phyloP scores from a whole-genome alignment of 495 filamentous ascomycete species.

The Neurospora intermedia region DNA sequence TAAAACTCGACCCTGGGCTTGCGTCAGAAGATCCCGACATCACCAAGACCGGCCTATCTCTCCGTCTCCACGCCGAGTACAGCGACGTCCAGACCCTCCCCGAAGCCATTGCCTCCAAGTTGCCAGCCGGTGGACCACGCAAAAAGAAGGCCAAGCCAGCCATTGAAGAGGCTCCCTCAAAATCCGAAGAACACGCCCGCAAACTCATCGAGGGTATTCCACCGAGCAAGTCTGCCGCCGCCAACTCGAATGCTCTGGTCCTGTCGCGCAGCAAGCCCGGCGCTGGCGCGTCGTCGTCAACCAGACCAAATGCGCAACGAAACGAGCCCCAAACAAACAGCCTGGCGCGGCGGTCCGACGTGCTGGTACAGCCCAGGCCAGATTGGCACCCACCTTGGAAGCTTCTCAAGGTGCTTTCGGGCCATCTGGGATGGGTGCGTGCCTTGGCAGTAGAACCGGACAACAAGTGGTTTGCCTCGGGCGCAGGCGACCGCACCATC shows the following conservation, averaged over 20 bases:
- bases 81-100: slow-evolving; percentile 71
- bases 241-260: slow-evolving; percentile 49
- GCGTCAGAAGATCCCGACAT: slow-evolving; percentile 27
- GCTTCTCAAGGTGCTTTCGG: slow-evolving; percentile 93
- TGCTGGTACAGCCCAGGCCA: slow-evolving; percentile 59
- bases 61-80: slow-evolving; percentile 58
- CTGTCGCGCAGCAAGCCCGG: slow-evolving; percentile 25
- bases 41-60: slow-evolving; percentile 31
- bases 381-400: slow-evolving; percentile 99
- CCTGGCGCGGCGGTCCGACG: slow-evolving; percentile 55
- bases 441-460: slow-evolving; percentile 84
- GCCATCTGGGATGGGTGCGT: slow-evolving; percentile 93
- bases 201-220: slow-evolving; percentile 63
- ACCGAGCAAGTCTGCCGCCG: slow-evolving; percentile 29
- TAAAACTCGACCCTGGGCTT: slow-evolving; percentile 28
- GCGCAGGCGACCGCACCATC: slow-evolving; percentile 91
- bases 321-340: slow-evolving; percentile 30
- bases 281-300: slow-evolving; percentile 3
- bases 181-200: slow-evolving; percentile 46
- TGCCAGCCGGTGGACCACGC: slow-evolving; percentile 45
- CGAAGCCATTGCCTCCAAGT: slow-evolving; percentile 75
- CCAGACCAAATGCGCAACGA: slow-evolving; percentile 8
- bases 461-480: slow-evolving; percentile 97
- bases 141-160: slow-evolving; percentile 23
- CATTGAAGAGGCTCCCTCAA: slow-evolving; percentile 30